Evolutionary conservation across 768 basidiomycete species (phyloP).

Genomic region (Auricularia sp.): DNA sequence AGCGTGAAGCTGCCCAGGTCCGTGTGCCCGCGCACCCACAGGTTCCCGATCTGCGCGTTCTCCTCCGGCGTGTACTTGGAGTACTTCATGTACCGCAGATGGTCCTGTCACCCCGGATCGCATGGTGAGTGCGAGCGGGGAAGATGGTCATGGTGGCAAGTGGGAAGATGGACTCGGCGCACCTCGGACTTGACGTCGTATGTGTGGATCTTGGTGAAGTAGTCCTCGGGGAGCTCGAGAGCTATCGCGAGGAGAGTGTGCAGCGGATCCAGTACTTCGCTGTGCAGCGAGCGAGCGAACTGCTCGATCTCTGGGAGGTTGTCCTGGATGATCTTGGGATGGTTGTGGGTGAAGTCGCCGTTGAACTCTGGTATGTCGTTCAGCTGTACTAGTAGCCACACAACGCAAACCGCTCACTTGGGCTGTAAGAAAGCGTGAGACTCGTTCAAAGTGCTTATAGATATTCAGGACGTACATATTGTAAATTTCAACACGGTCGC

Average conservation of each 20-base stretch:
- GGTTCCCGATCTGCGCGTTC: constrained; percentile 24
- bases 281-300: constrained; percentile 35
- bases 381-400: no score
- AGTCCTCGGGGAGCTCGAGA: constrained; percentile 42
- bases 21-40: constrained; percentile 37
- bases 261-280: constrained; percentile 38
- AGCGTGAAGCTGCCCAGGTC: constrained; percentile 43
- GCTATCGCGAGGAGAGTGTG: constrained; percentile 38
- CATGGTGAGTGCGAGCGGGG: no score
- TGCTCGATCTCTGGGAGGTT: constrained; percentile 35
- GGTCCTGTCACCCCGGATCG: constrained; percentile 20
- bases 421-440: no score
- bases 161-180: neutral
- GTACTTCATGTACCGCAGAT: constrained; percentile 49
- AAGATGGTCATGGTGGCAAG: neutral
- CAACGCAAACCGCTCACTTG: no score
- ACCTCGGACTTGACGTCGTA: constrained; percentile 38
- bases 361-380: constrained; percentile 38
- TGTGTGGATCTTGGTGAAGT: constrained; percentile 36
- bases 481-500: constrained; percentile 30
- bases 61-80: constrained; percentile 32
- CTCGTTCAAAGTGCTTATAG: no score
- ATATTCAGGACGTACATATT: no score
- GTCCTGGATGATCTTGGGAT: constrained; percentile 31
- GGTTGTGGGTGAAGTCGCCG: constrained; percentile 32